Evolutionary conservation across 2,329 filamentous ascomycete genomes (phyloP), one percentile per base, ranked within the genome.

Genomic region (Ophiostoma ulmi): DNA sequence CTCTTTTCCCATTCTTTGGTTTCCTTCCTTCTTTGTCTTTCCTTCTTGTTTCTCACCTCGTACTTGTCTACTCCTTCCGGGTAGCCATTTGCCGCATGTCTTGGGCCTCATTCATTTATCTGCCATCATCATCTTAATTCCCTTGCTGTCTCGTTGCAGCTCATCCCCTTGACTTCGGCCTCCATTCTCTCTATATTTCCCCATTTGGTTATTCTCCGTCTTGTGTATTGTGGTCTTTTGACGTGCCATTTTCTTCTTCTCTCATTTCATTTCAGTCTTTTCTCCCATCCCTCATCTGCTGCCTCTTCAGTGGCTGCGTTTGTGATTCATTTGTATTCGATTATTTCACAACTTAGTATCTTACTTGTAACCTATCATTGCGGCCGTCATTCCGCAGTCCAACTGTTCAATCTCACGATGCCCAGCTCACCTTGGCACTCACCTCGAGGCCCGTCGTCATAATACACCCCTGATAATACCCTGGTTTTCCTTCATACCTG

Each of bases 191-290:
- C 58, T 63, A 17, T 63, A 35, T 63, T 63, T 63, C 58, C 58
- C 58, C 58, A 63, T 63, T 63, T 35, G 58, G 58, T n/a, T 63
- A 63, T 35, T 26, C 58, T 63, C 58, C 58, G 58, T 58, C 52
- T 58, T 58, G 44, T n/a, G 44, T 20, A 6, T 48, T 17, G 44
- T 48, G 41, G 17, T 20, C 14, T 48, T 17, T 26, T 26, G 26
- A 26, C 26, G 26, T 20, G 13, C 5, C 39, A 5, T 17, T 4
- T 1, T 36, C 10, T 20, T 38, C 7, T 20, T 64, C 35, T 22
- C 36, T 38, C 35, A 8, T 65, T 39, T 26, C 22, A 4, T 39
- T 39, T 7, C 20, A 39, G n/a, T n/a, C 14, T n/a, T n/a, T 65
- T 22, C 10, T 39, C 11, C n/a, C 22, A 10, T 61, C 22, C 11